phyloP scores from a whole-genome alignment of 2,329 filamentous ascomycete genomes.

The Neoscytalidium dimidiatum region DNA sequence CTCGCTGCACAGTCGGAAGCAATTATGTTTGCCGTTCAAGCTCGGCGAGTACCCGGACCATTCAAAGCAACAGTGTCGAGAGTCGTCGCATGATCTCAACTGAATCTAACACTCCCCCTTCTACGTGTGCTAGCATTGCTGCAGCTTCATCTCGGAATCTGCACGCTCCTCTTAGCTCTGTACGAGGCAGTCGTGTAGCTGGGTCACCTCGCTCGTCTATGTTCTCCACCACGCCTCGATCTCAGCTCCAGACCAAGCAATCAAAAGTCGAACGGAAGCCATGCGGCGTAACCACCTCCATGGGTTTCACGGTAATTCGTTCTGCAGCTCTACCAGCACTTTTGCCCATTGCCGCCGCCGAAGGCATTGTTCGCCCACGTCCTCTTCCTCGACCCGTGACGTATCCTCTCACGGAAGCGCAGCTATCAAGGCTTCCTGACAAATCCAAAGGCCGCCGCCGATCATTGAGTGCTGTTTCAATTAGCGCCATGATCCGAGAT shows the following conservation, averaged over 20 bases:
- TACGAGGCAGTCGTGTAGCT: background rate
- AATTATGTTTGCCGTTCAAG: background rate
- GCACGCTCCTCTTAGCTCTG: background rate
- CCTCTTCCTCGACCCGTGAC: slow-evolving; percentile 31
- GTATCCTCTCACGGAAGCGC: slow-evolving; percentile 32
- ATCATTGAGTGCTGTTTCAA: background rate
- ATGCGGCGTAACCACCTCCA: background rate
- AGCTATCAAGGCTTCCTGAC: slow-evolving; percentile 15
- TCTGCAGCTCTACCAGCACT: slow-evolving; percentile 39
- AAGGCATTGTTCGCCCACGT: slow-evolving; percentile 34
- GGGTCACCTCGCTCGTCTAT: background rate
- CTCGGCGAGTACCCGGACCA: background rate
- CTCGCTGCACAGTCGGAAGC: background rate
- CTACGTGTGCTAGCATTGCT: background rate
- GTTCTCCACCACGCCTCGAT: background rate
- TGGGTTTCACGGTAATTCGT: slow-evolving; percentile 10
- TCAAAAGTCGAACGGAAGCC: background rate
- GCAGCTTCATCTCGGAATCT: background rate
- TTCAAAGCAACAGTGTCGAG: background rate
- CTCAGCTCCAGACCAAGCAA: slow-evolving; percentile 6
- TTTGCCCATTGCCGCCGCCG: slow-evolving; percentile 39
- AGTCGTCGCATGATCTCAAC: slow-evolving; percentile 1
- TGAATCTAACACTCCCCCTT: background rate
- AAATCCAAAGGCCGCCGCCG: background rate
- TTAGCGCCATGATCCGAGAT: background rate